Evolutionary conservation across 1,139 yeast species (phyloP).

Genomic region (Pichia sp.): DNA sequence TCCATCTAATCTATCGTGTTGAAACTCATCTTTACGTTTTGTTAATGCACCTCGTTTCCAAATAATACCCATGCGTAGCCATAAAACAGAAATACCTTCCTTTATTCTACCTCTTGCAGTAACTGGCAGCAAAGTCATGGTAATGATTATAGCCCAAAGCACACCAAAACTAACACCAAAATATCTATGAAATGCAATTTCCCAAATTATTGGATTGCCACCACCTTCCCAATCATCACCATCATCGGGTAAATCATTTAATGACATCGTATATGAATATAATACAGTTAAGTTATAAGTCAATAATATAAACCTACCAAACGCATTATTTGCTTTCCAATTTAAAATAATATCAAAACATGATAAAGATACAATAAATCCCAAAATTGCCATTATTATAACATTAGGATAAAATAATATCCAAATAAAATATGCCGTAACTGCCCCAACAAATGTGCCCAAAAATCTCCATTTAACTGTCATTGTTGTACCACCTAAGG

Average conservation of each 20-base stretch:
- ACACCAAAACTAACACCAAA: constrained; percentile 69
- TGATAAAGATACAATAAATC: constrained; percentile 53
- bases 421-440: constrained; percentile 57
- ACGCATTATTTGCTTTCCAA: constrained; percentile 59
- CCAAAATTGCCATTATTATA: constrained; percentile 47
- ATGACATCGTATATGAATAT: constrained; percentile 65
- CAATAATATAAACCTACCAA: constrained; percentile 66
- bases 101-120: constrained; percentile 68
- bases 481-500: constrained; percentile 81
- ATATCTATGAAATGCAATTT: constrained; percentile 75
- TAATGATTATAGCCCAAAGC: constrained; percentile 67
- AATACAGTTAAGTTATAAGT: constrained; percentile 76
- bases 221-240: constrained; percentile 61
- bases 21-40: constrained; percentile 19
- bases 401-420: constrained; percentile 50
- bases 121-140: constrained; percentile 60
- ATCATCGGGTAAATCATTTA: constrained; percentile 42
- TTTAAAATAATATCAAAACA: constrained; percentile 64
- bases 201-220: constrained; percentile 59
- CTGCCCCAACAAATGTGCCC: constrained; percentile 72
- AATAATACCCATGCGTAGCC: constrained; percentile 76
- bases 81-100: constrained; percentile 56
- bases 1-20: constrained; percentile 38
- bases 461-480: constrained; percentile 69
- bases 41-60: constrained; percentile 63